Percentiles rank a stretch among this genome's conserved stretches.
Conservation (phyloP, 306 rosid genomes). For the Dalbergia cochinchinensis region DNA sequence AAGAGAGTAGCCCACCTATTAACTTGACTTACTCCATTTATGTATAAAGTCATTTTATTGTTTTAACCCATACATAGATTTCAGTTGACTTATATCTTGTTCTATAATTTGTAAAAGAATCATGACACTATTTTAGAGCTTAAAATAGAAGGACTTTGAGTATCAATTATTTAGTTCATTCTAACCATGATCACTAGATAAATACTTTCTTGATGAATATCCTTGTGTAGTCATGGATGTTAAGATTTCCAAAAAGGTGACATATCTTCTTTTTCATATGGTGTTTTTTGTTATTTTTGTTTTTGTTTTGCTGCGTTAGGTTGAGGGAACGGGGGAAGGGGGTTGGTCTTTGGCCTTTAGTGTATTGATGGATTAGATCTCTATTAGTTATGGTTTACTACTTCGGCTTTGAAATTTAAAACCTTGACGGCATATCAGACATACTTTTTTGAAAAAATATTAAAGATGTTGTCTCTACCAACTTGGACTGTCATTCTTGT, state of each 20-base stretch:
- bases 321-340: neutral
- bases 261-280: neutral
- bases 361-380: neutral
- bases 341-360: neutral
- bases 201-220: conserved; percentile 2
- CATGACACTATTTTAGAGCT: neutral
- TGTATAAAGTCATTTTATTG: too few species aligned
- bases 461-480: neutral
- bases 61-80: too few species aligned
- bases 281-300: neutral
- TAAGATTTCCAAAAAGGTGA: conserved; percentile 1
- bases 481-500: conserved; percentile 2
- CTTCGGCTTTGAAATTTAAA: neutral
- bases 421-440: neutral
- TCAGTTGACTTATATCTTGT: conserved; percentile 9
- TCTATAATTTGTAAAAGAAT: conserved; percentile 8
- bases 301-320: too few species aligned
- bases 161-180: neutral
- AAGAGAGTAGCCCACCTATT: too few species aligned
- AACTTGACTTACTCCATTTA: too few species aligned
- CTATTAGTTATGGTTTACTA: neutral
- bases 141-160: neutral
- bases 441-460: neutral
- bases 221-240: neutral
- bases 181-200: neutral